A percentile compares a stretch with the other conserved stretches of the same genome.
These are phyloP conservation scores for Geotrichum macrosporum DNA, from an alignment of 1,139 yeast species.

Conservation along the genomic window DNA sequence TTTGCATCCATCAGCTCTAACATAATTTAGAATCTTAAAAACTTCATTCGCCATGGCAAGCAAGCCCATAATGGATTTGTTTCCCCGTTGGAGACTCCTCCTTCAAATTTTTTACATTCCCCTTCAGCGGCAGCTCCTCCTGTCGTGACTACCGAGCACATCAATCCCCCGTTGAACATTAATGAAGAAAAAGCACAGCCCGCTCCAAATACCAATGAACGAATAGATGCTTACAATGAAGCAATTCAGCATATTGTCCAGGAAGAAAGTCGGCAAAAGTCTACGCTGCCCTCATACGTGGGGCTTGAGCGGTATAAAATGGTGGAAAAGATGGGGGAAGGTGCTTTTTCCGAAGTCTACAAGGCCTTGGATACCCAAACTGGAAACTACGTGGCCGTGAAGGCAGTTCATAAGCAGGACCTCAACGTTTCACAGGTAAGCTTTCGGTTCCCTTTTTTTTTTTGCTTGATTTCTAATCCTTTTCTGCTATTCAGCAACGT, in stretches of 20 bases:
- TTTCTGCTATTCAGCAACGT: neutral
- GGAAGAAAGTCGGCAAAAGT: slow-evolving; percentile 49
- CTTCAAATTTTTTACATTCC: slow-evolving; percentile 1
- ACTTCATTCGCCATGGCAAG: slow-evolving; percentile 79
- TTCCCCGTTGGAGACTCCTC: slow-evolving; percentile 6
- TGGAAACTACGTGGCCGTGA: slow-evolving; percentile 66
- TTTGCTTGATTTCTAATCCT: no score
- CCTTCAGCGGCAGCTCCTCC: slow-evolving; percentile 13
- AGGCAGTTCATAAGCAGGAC: slow-evolving; percentile 71
- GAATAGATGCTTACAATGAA: slow-evolving; percentile 44
- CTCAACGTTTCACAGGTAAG: slow-evolving; percentile 45
- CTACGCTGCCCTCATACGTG: slow-evolving; percentile 45
- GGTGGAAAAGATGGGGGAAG: slow-evolving; percentile 50
- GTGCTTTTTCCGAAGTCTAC: slow-evolving; percentile 88
- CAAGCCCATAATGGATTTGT: slow-evolving; percentile 49
- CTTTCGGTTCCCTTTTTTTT: no score
- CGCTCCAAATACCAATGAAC: no score
- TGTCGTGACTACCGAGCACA: slow-evolving; percentile 10
- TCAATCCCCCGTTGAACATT: slow-evolving; percentile 6
- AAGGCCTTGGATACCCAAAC: slow-evolving; percentile 55
- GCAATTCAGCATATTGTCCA: slow-evolving; percentile 60
- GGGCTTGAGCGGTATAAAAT: slow-evolving; percentile 48
- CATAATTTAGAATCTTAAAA: slow-evolving; percentile 67
- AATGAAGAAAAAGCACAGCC: no score
- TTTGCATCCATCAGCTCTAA: no score